A percentile compares a stretch with the other conserved stretches of the same genome.
These are phyloP conservation scores for Pseudogymnoascus sp. DNA, from an alignment of 2,329 filamentous ascomycete species.

Conservation along the genomic window DNA sequence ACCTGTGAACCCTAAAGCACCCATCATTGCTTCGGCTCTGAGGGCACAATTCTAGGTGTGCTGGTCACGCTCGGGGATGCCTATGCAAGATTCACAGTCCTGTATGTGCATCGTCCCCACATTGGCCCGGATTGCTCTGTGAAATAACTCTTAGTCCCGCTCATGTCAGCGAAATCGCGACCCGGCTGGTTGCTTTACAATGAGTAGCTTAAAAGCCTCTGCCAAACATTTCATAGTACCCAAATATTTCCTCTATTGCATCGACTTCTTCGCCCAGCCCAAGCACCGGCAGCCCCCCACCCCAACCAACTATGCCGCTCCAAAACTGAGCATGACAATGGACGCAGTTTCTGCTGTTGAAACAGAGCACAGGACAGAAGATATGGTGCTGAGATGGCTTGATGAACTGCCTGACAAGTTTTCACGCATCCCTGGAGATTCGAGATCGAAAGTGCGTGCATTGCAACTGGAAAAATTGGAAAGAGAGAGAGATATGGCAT, in stretches of 20 bases:
- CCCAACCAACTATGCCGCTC: neutral
- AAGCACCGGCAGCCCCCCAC: neutral
- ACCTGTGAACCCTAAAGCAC: neutral
- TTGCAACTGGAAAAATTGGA: neutral
- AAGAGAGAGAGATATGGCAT: neutral
- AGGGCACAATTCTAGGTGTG: neutral
- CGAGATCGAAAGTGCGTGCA: neutral
- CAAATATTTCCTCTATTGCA: neutral
- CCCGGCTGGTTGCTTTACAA: constrained; percentile 1
- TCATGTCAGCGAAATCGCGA: neutral
- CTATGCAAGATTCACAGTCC: neutral
- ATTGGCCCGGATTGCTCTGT: neutral
- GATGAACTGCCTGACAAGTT: neutral
- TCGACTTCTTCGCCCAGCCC: neutral
- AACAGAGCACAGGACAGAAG: neutral
- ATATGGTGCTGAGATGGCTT: neutral
- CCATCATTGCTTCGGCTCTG: neutral
- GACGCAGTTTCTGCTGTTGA: neutral
- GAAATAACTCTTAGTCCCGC: neutral
- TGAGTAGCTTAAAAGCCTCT: neutral
- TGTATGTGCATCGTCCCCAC: neutral
- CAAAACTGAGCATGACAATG: neutral
- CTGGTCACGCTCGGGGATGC: neutral
- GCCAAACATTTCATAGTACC: neutral
- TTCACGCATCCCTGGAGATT: neutral